phyloP scores from a whole-genome alignment of 257 asterid species.

The Penstemon newberryi region DNA sequence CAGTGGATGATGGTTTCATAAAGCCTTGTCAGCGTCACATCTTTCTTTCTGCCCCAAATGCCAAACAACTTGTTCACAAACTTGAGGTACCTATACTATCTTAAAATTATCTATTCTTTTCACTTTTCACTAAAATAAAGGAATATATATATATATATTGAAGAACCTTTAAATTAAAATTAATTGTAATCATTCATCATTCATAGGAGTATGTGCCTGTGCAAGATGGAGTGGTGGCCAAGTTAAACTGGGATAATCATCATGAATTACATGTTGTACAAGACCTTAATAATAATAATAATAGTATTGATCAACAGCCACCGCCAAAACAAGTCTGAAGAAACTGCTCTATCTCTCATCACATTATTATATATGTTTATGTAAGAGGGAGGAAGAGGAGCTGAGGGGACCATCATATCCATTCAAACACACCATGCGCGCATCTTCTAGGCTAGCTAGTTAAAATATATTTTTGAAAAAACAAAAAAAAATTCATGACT shows the following conservation, averaged over 20 bases:
- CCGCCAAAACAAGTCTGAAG: slow-evolving; percentile 33
- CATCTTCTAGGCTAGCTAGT: too few relatives aligned
- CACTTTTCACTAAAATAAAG: slow-evolving; percentile 37
- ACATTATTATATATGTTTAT: too few relatives aligned
- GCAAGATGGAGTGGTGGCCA: slow-evolving; percentile 46
- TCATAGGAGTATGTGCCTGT: slow-evolving; percentile 50
- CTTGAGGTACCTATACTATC: slow-evolving; percentile 49
- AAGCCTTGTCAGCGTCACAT: slow-evolving; percentile 63
- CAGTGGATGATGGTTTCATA: slow-evolving; percentile 80
- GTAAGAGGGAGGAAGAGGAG: background rate
- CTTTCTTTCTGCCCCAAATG: slow-evolving; percentile 64
- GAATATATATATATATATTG: too few relatives aligned
- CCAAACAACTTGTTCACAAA: slow-evolving; percentile 65
- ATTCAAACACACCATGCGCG: too few relatives aligned
- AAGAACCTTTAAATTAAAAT: slow-evolving; percentile 23
- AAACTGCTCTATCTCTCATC: background rate
- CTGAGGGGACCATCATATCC: too few relatives aligned
- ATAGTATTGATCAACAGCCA: slow-evolving; percentile 25
- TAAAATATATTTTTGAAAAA: background rate
- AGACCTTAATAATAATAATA: too few relatives aligned
- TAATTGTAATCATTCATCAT: too few relatives aligned
- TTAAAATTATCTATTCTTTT: background rate
- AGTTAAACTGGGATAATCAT: slow-evolving; percentile 46
- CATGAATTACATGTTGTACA: too few relatives aligned
- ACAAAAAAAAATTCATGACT: background rate